These are phyloP conservation scores for Thielaviopsis ethacetica DNA, from an alignment of 2,329 filamentous ascomycete genomes.

Conservation along the genomic window DNA sequence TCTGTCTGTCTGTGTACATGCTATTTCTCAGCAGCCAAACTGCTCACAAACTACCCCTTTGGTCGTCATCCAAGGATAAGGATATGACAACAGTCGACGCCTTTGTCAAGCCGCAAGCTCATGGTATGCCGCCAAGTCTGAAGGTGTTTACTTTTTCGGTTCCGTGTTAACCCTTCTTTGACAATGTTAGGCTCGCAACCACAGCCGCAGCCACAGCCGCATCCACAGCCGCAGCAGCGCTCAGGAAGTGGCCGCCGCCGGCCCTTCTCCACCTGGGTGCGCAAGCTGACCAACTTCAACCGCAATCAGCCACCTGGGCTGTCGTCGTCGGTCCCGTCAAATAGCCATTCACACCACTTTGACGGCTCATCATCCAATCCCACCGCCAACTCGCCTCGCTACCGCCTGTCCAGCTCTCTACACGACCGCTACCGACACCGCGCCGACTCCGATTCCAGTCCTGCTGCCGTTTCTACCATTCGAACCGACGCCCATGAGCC, in stretches of 20 bases:
- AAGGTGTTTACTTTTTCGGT: not conserved
- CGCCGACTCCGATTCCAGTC: slow-evolving; percentile 3
- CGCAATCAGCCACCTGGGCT: slow-evolving; percentile 33
- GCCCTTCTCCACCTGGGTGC: slow-evolving; percentile 88
- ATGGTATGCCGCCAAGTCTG: slow-evolving; percentile 13
- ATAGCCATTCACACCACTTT: slow-evolving; percentile 14
- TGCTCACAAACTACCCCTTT: not conserved
- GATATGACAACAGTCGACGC: slow-evolving; percentile 15
- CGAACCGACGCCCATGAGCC: not conserved
- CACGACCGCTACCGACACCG: slow-evolving; percentile 7
- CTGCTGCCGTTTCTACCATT: not conserved
- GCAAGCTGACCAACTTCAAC: slow-evolving; percentile 81
- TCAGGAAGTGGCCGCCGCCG: slow-evolving; percentile 41
- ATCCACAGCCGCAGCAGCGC: slow-evolving; percentile 3
- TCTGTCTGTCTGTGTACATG: no score
- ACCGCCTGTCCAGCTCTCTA: slow-evolving; percentile 2
- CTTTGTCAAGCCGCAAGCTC: slow-evolving; percentile 14
- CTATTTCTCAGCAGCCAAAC: not conserved
- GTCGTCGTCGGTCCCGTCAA: slow-evolving; percentile 29
- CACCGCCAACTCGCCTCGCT: not conserved
- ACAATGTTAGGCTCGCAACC: slow-evolving; percentile 1
- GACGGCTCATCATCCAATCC: not conserved
- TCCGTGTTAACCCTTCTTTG: not conserved
- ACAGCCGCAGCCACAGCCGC: slow-evolving; percentile 1
- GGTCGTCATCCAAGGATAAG: not conserved